phyloP scores from a whole-genome alignment of 139 green algal genomes.

The Ostreobium quekettii region DNA sequence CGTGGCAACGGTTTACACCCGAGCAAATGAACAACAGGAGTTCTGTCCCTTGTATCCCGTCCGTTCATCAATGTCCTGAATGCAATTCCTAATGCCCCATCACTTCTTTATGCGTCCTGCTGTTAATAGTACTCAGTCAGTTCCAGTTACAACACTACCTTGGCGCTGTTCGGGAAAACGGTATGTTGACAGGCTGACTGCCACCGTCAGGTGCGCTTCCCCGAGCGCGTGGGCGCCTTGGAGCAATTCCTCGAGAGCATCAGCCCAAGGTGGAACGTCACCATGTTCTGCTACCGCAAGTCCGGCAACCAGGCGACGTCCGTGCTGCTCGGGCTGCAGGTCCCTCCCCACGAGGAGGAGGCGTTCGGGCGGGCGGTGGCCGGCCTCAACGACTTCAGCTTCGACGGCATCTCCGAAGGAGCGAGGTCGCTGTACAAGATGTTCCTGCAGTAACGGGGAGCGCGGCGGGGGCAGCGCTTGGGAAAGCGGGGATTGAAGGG shows the following conservation, averaged over 20 bases:
- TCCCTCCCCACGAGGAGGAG: slow-evolving; percentile 34
- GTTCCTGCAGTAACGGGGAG: slow-evolving; percentile 60
- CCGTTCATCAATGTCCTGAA: no score
- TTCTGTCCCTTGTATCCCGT: no score
- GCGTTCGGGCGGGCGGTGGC: slow-evolving; percentile 28
- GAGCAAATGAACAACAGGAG: no score
- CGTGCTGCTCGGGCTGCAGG: slow-evolving; percentile 70
- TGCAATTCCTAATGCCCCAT: no score
- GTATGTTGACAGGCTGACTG: no score
- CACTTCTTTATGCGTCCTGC: no score
- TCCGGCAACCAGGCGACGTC: slow-evolving; percentile 63
- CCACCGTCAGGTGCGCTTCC: slow-evolving; percentile 74
- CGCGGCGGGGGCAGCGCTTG: no score
- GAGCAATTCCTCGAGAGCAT: slow-evolving; percentile 68
- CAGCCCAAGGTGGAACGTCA: slow-evolving; percentile 79
- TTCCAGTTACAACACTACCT: no score
- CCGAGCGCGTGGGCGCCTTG: slow-evolving; percentile 82
- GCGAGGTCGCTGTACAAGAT: slow-evolving; percentile 63
- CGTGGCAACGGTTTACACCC: no score
- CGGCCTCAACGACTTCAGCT: slow-evolving; percentile 46
- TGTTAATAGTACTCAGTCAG: no score
- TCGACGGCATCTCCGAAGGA: slow-evolving; percentile 48
- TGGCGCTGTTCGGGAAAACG: no score
- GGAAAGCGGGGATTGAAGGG: no score
- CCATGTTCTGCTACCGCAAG: slow-evolving; percentile 94